A percentile compares a stretch with the other conserved stretches of the same genome.
Conservation (phyloP, 371 early-diverging fungal species). For the Rhizomucor miehei region DNA sequence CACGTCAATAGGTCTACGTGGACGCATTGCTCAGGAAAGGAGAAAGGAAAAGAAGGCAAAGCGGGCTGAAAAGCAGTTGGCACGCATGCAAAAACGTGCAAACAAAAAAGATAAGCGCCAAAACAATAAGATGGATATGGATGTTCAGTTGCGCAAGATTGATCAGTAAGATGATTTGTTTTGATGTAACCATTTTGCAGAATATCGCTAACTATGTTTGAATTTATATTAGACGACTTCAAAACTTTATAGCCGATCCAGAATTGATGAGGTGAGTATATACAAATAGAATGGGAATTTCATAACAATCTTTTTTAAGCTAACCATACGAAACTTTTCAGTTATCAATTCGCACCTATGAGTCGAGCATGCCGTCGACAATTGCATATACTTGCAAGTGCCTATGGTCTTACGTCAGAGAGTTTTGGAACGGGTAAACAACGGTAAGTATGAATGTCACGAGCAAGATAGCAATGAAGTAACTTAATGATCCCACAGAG, state of each 20-base stretch:
- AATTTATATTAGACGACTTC: constrained; percentile 26
- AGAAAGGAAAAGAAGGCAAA: constrained; percentile 6
- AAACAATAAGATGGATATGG: constrained; percentile 5
- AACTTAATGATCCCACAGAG: not conserved
- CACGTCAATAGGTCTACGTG: not conserved
- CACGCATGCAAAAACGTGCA: constrained; percentile 6
- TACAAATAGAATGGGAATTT: not conserved
- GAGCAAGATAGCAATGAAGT: not conserved
- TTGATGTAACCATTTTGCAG: too few relatives aligned
- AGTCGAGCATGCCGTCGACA: constrained; percentile 44
- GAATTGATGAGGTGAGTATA: constrained; percentile 29
- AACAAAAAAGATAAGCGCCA: constrained; percentile 14
- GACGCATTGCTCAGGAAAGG: constrained; percentile 1
- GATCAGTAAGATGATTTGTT: constrained; percentile 16
- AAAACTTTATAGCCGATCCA: constrained; percentile 34
- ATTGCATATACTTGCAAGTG: constrained; percentile 48
- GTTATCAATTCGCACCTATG: constrained; percentile 56
- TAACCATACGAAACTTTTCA: not conserved
- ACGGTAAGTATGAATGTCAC: constrained; percentile 15
- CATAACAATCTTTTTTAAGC: not conserved
- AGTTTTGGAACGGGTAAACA: constrained; percentile 45
- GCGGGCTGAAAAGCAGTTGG: constrained; percentile 3
- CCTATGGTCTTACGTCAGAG: constrained; percentile 49
- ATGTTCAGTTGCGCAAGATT: constrained; percentile 12
- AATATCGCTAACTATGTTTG: not conserved